Percentiles rank a stretch among this genome's conserved stretches.
These are phyloP conservation scores for Nakataea oryzae DNA, from an alignment of 2,329 filamentous ascomycete genomes.

Conservation along the genomic window DNA sequence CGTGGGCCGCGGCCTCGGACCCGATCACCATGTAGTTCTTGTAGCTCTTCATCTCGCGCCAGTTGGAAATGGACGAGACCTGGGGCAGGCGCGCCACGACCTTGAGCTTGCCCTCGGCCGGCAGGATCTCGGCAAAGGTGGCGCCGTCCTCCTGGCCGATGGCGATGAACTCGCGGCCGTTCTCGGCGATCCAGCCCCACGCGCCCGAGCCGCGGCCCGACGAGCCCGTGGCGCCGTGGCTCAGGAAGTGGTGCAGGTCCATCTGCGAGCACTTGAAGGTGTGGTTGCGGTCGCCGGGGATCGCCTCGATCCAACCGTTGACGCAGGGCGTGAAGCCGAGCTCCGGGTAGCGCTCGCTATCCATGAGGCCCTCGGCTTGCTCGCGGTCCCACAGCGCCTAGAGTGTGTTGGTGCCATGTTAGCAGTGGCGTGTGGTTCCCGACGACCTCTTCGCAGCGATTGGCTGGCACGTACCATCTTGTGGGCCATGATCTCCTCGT, in stretches of 20 bases:
- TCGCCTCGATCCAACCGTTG: not conserved
- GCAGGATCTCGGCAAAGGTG: conserved; percentile 38
- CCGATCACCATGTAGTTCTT: conserved; percentile 26
- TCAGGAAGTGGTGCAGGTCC: conserved; percentile 3
- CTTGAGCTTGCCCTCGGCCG: conserved; percentile 34
- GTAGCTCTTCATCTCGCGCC: conserved; percentile 39
- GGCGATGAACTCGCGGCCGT: conserved; percentile 42
- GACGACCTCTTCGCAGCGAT: not conserved
- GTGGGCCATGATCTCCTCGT: not conserved
- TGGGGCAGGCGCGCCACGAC: conserved; percentile 44
- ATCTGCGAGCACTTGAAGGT: not conserved
- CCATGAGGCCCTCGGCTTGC: not conserved
- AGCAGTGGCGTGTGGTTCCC: not conserved
- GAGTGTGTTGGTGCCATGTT: not conserved
- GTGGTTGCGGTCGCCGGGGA: not conserved
- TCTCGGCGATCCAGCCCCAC: conserved; percentile 36
- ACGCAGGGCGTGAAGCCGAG: not conserved
- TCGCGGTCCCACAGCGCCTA: not conserved
- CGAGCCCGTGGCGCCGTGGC: not conserved
- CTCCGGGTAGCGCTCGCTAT: not conserved
- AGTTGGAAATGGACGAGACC: conserved; percentile 20
- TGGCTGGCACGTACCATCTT: not conserved
- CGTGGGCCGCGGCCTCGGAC: conserved; percentile 34
- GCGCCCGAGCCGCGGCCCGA: conserved; percentile 1
- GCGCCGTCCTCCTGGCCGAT: conserved; percentile 43